Evolutionary conservation across 371 early-diverging fungal species (phyloP).

Genomic region (Saksenaea oblongispora): DNA sequence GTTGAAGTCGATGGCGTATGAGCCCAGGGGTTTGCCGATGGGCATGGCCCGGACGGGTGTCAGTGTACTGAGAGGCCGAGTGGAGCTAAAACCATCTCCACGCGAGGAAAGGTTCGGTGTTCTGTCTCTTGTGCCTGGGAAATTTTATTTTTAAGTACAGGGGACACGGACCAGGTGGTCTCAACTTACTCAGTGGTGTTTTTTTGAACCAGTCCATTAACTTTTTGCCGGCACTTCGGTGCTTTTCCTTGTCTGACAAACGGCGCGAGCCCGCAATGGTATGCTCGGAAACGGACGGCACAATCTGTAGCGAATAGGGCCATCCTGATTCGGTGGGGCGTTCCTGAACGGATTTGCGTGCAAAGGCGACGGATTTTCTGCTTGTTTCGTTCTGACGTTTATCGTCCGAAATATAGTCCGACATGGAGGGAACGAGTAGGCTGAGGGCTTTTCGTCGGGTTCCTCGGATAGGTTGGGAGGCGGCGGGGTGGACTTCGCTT

Average conservation of each 20-base stretch:
- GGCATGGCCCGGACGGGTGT: conserved; percentile 4
- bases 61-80: conserved; percentile 5
- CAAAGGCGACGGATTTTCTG: conserved; percentile 1
- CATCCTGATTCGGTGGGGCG: conserved; percentile 13
- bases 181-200: conserved; percentile 66
- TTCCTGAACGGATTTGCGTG: conserved; percentile 2
- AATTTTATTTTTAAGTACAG: too few relatives aligned
- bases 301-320: too few relatives aligned
- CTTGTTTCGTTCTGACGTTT: conserved; percentile 12
- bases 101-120: conserved; percentile 8
- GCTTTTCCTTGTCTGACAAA: conserved; percentile 28
- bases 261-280: conserved; percentile 8
- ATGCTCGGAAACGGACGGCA: conserved; percentile 41
- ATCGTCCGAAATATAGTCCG: conserved; percentile 28
- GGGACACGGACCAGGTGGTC: too few relatives aligned
- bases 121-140: not conserved
- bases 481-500: conserved; percentile 5
- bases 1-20: conserved; percentile 23
- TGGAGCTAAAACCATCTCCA: conserved; percentile 1
- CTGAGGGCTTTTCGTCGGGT: conserved; percentile 60
- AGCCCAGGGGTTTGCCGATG: conserved; percentile 16
- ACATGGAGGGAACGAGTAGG: conserved; percentile 50
- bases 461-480: conserved; percentile 36
- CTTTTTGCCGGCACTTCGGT: conserved; percentile 61
- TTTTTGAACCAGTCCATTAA: conserved; percentile 74